These are phyloP conservation scores for Stephania cephalantha DNA, from an alignment of 164 flowering plant species.

Conservation along the genomic window DNA sequence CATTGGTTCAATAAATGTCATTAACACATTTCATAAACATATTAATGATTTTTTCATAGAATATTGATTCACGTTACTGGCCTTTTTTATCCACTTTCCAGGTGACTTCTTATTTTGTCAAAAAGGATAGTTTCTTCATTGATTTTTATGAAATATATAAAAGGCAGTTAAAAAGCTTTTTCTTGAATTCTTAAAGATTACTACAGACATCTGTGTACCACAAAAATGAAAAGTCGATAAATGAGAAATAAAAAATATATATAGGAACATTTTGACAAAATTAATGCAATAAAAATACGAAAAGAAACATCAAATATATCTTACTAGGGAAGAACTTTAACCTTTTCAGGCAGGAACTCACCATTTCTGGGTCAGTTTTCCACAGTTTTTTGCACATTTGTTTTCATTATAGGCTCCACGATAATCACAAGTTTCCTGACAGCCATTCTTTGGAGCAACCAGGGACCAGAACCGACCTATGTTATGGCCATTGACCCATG, in stretches of 20 bases:
- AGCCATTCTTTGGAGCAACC: conserved; percentile 65
- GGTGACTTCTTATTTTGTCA: too few relatives aligned
- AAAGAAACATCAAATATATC: neutral
- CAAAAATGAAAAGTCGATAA: too few relatives aligned
- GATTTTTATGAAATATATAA: too few relatives aligned
- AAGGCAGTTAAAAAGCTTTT: too few relatives aligned
- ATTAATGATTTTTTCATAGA: neutral
- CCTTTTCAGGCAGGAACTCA: conserved; percentile 18
- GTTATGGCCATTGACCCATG: conserved; percentile 91
- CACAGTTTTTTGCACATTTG: conserved; percentile 78
- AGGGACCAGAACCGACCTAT: conserved; percentile 87
- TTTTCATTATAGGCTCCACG: conserved; percentile 63
- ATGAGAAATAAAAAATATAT: too few relatives aligned
- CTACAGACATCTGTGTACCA: too few relatives aligned
- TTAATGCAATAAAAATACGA: too few relatives aligned
- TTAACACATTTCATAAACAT: neutral
- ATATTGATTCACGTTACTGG: too few relatives aligned
- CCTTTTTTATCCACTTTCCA: neutral
- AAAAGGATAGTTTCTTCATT: too few relatives aligned
- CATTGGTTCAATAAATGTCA: neutral
- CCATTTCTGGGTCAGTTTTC: conserved; percentile 78
- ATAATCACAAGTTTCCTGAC: conserved; percentile 63
- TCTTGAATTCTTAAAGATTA: too few relatives aligned
- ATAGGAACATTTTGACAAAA: too few relatives aligned
- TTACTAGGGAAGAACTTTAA: neutral